Conservation (phyloP, 257 asterid genomes). For the Agastache rugosa region DNA sequence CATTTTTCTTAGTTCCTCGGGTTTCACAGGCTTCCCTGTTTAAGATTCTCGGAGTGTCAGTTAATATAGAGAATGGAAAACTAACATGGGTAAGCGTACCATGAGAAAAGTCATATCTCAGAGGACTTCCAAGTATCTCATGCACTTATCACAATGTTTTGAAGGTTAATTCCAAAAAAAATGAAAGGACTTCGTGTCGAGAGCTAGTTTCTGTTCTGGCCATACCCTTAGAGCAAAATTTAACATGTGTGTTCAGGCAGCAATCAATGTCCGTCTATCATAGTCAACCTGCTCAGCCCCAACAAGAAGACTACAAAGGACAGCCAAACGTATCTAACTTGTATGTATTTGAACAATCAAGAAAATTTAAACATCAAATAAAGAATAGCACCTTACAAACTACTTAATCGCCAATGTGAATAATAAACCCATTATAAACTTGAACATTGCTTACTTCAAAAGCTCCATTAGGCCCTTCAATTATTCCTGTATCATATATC, state of each 20-base stretch:
- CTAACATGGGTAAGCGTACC: conserved; percentile 55
- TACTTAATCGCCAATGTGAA: conserved; percentile 78
- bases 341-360: background rate
- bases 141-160: conserved; percentile 45
- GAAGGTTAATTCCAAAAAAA: conserved; percentile 17
- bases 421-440: conserved; percentile 81
- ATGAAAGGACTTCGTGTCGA: background rate
- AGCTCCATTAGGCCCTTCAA: conserved; percentile 71
- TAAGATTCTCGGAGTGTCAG: conserved; percentile 29
- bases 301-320: background rate
- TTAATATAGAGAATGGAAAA: conserved; percentile 15
- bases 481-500: conserved; percentile 88
- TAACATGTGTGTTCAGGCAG: conserved; percentile 97
- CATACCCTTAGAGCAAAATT: conserved; percentile 95
- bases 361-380: conserved; percentile 27
- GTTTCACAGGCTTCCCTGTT: conserved; percentile 95
- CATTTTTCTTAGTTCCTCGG: conserved; percentile 82
- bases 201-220: conserved; percentile 4
- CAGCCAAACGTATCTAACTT: conserved; percentile 21
- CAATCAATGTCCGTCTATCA: conserved; percentile 75
- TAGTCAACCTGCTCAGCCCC: conserved; percentile 76
- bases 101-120: conserved; percentile 97
- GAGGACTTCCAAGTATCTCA: conserved; percentile 99
- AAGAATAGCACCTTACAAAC: conserved; percentile 73
- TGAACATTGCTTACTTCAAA: conserved; percentile 90